phyloP scores from a whole-genome alignment of 2,329 filamentous ascomycete species.

The Arachnomyces sp. region DNA sequence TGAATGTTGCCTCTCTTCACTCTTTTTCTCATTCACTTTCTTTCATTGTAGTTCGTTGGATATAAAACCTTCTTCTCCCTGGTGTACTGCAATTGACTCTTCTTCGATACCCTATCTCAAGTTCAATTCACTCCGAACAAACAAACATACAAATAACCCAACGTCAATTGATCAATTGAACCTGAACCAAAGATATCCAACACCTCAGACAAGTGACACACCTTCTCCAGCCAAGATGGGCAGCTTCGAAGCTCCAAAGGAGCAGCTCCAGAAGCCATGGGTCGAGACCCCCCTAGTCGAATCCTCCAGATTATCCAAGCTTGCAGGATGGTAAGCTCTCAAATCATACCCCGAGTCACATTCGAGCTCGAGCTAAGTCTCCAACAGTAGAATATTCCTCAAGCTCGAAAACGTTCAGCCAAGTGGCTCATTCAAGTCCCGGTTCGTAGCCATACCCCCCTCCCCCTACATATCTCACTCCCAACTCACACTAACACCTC shows the following conservation, averaged over 20 bases:
- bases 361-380: conserved; percentile 22
- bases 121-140: too few relatives aligned
- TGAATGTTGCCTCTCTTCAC: conserved; percentile 3
- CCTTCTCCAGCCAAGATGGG: conserved; percentile 24
- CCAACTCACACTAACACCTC: conserved; percentile 12
- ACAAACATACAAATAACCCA: neutral
- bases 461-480: conserved; percentile 6
- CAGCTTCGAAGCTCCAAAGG: conserved; percentile 23
- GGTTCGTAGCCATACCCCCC: conserved; percentile 18
- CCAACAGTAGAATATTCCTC: conserved; percentile 61
- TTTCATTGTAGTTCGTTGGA: too few relatives aligned
- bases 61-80: too few relatives aligned
- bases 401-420: conserved; percentile 82
- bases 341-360: neutral
- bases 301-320: conserved; percentile 57
- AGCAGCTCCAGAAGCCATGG: conserved; percentile 47
- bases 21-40: conserved; percentile 1
- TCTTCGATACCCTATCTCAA: too few relatives aligned
- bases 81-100: too few relatives aligned
- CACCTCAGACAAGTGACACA: neutral
- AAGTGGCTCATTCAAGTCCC: conserved; percentile 77
- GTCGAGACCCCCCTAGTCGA: conserved; percentile 62
- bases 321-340: conserved; percentile 58
- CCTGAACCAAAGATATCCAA: neutral
- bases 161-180: too few relatives aligned